Evolutionary conservation across 768 basidiomycete genomes (phyloP), one percentile per base, ranked within the genome.

Genomic region (Ramaria rubella): DNA sequence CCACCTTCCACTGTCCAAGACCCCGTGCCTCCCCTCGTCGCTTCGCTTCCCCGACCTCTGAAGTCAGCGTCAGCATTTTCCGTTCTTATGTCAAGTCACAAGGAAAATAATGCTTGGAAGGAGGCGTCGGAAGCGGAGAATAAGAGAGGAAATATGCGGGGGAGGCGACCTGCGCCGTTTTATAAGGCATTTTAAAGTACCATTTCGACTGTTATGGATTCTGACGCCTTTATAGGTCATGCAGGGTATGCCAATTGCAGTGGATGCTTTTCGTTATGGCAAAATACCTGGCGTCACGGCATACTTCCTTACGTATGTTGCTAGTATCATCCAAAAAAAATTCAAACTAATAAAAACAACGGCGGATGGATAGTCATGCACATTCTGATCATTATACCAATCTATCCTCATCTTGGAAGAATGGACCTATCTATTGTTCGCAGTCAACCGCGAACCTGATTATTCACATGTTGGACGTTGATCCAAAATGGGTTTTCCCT

Each of bases 361-460:
- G 59, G 26, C 42, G 36, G 9, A 14, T 29, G 29, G 8, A 61
- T 58, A 95, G 93, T 8, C 95, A 98, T 66, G 95, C 95, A 0
- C 96, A 99, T 70, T 95, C 93, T 3, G 93, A 97, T 69, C 94
- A 95, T 63, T 97, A 96, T 66, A 96, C 96, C 0, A 94, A 89
- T 63, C 76, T 99, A 2, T 86, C 90, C 0, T 82, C 87, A 1
- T 83, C 75, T 38, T 99, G 96, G 96, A 84, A 82, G 58, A 81
- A 79, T 57, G 95, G 96, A 0, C 92, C 90, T 0, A 96, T 99
- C 27, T 99, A 99, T 72, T 98, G 94, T 70, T 98, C 95, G 67
- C 81, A 91, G 67, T 85, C 82, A 14, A 99, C 96, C 1, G 93
- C 91, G 14, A 95, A 91, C 61, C 75, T 99, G 14, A 92, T 99